Evolutionary conservation across 345 rosid genomes (phyloP).

Genomic region (Geranium brycei): DNA sequence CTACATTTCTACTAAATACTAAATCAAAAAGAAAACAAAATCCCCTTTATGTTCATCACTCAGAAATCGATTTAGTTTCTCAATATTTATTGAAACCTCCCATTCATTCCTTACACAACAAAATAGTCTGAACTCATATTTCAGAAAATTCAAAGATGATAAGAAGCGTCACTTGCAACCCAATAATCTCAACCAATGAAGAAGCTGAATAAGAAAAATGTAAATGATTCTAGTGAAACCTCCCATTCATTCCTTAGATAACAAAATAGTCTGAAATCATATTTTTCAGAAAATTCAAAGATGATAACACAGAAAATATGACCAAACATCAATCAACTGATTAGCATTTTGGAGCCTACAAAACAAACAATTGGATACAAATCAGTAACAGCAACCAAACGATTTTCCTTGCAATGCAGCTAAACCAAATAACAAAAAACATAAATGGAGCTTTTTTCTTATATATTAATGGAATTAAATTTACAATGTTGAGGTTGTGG

Average conservation of each 20-base stretch:
- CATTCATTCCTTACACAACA: not conserved
- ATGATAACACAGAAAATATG: not conserved
- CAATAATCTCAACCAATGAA: too few species aligned
- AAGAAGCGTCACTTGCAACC: not conserved
- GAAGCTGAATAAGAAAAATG: too few species aligned
- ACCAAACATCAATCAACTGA: not conserved
- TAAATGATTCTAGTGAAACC: too few species aligned
- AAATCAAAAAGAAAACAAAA: too few species aligned
- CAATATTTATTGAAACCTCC: too few species aligned
- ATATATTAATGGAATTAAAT: not conserved
- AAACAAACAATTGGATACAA: not conserved
- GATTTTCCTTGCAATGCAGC: too few species aligned
- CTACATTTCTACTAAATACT: too few species aligned
- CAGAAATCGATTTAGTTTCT: not conserved
- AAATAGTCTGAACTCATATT: not conserved
- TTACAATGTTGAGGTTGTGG: not conserved
- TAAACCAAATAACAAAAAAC: not conserved
- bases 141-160: not conserved
- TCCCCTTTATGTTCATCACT: not conserved
- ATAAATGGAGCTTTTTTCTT: not conserved
- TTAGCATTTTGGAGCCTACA: not conserved
- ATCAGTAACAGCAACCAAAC: not conserved
- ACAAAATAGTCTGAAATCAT: too few species aligned
- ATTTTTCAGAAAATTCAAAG: not conserved
- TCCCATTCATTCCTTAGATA: too few species aligned